Conservation (phyloP, 805 yeast genomes). For the Yamadazyma ubonensis region DNA sequence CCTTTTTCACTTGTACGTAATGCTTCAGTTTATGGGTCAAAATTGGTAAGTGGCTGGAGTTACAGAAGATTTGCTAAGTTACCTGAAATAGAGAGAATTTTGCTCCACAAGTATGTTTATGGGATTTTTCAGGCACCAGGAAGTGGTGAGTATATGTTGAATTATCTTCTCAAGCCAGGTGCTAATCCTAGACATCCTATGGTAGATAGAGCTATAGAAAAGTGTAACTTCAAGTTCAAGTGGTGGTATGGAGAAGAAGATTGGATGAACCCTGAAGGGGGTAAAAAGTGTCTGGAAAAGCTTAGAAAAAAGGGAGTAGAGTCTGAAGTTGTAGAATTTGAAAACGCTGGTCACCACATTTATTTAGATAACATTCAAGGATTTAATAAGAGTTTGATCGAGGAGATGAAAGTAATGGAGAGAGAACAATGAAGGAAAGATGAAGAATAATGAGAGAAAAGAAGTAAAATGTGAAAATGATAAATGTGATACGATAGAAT, state of each 20-base stretch:
- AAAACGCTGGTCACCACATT: constrained; percentile 73
- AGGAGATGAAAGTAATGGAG: constrained; percentile 46
- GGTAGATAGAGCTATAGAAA: constrained; percentile 45
- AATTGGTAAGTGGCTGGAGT: constrained; percentile 87
- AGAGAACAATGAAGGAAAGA: no score
- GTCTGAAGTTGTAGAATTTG: constrained; percentile 41
- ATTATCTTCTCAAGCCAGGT: constrained; percentile 84
- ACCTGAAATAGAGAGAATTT: constrained; percentile 40
- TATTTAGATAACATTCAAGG: constrained; percentile 61
- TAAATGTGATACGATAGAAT: neutral
- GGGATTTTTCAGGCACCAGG: constrained; percentile 83
- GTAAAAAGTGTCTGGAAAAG: constrained; percentile 36
- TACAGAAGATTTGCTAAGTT: constrained; percentile 71
- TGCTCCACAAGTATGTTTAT: constrained; percentile 78
- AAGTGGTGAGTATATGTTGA: constrained; percentile 89
- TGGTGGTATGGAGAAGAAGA: constrained; percentile 87
- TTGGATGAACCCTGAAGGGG: constrained; percentile 60
- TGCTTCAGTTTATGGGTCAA: constrained; percentile 81
- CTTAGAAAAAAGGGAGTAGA: constrained; percentile 21
- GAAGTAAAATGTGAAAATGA: neutral
- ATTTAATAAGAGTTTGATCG: constrained; percentile 51
- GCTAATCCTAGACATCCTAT: constrained; percentile 84
- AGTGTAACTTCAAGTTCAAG: constrained; percentile 56
- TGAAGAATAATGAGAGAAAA: neutral
- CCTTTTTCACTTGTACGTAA: constrained; percentile 81